Evolutionary conservation across 2,329 filamentous ascomycete genomes (phyloP).

Genomic region (Epichloe amarillans): DNA sequence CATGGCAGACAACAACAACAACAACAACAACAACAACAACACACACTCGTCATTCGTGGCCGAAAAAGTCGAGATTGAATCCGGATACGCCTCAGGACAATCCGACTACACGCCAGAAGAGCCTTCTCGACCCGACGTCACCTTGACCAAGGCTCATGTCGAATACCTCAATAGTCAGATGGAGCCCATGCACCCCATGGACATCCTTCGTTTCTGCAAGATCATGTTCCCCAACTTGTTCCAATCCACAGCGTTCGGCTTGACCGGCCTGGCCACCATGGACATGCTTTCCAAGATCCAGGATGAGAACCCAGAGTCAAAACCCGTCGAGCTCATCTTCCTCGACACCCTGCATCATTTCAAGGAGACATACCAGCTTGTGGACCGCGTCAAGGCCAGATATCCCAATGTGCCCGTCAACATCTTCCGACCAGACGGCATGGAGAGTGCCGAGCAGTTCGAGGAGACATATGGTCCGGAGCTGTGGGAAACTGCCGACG

Average conservation of each 20-base stretch:
- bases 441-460: slow-evolving; percentile 62
- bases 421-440: slow-evolving; percentile 75
- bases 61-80: slow-evolving; percentile 48
- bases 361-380: slow-evolving; percentile 58
- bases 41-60: slow-evolving; percentile 26
- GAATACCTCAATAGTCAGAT: slow-evolving; percentile 84
- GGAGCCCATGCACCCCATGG: slow-evolving; percentile 75
- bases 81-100: slow-evolving; percentile 62
- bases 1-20: slow-evolving; percentile 24
- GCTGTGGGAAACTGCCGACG: slow-evolving; percentile 73
- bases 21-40: slow-evolving; percentile 25
- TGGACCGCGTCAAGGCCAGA: slow-evolving; percentile 58
- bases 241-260: slow-evolving; percentile 72
- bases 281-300: slow-evolving; percentile 74
- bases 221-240: slow-evolving; percentile 80
- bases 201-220: slow-evolving; percentile 85
- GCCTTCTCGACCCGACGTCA: slow-evolving; percentile 53
- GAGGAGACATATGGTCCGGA: slow-evolving; percentile 67
- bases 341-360: slow-evolving; percentile 79
- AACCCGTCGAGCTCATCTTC: slow-evolving; percentile 57
- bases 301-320: slow-evolving; percentile 45
- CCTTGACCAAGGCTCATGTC: slow-evolving; percentile 78
- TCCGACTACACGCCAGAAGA: slow-evolving; percentile 26
- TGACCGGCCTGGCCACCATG: slow-evolving; percentile 69
- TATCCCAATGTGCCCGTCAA: slow-evolving; percentile 76